Percentiles rank a stretch among this genome's conserved stretches.
Evolutionary conservation across 2,329 filamentous ascomycete species (phyloP).

Genomic region (Penicillium decumbens): DNA sequence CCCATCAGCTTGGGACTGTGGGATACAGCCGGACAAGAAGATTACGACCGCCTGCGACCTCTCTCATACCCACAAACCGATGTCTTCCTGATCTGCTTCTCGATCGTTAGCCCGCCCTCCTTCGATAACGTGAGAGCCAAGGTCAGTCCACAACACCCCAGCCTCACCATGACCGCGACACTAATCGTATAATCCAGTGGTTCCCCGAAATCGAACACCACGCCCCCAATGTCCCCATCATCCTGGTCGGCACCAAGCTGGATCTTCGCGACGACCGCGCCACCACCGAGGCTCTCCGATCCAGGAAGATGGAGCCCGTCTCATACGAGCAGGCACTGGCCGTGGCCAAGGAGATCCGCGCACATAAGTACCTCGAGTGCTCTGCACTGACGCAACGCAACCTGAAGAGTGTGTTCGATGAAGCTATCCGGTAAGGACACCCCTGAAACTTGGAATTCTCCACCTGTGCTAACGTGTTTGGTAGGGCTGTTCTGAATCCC

Average conservation of each 20-base stretch:
- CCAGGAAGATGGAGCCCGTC: slow-evolving; percentile 96
- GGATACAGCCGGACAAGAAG: slow-evolving; percentile 98
- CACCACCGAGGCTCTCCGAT: slow-evolving; percentile 74
- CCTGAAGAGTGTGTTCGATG: slow-evolving; percentile 97
- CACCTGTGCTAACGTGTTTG: background rate
- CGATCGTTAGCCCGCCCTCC: slow-evolving; percentile 92
- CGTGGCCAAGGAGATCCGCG: slow-evolving; percentile 89
- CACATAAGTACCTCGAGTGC: slow-evolving; percentile 97
- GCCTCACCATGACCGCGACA: background rate
- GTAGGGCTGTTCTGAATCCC: slow-evolving; percentile 47
- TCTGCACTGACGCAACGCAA: slow-evolving; percentile 95
- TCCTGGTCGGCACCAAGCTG: slow-evolving; percentile 94
- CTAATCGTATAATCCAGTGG: slow-evolving; percentile 58
- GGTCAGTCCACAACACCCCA: slow-evolving; percentile 50
- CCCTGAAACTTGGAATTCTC: background rate
- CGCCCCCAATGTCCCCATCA: slow-evolving; percentile 90
- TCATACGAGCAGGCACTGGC: slow-evolving; percentile 86
- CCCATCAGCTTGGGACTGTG: slow-evolving; percentile 94
- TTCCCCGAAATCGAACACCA: slow-evolving; percentile 97
- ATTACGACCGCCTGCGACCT: slow-evolving; percentile 91
- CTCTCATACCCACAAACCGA: slow-evolving; percentile 98
- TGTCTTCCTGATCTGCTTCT: slow-evolving; percentile 97
- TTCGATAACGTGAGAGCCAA: slow-evolving; percentile 99
- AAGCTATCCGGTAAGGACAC: slow-evolving; percentile 79
- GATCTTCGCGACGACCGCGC: slow-evolving; percentile 85